Base-by-base conservation (phyloP, 1,284 basidiomycete species). In the Mycena sp. region DNA sequence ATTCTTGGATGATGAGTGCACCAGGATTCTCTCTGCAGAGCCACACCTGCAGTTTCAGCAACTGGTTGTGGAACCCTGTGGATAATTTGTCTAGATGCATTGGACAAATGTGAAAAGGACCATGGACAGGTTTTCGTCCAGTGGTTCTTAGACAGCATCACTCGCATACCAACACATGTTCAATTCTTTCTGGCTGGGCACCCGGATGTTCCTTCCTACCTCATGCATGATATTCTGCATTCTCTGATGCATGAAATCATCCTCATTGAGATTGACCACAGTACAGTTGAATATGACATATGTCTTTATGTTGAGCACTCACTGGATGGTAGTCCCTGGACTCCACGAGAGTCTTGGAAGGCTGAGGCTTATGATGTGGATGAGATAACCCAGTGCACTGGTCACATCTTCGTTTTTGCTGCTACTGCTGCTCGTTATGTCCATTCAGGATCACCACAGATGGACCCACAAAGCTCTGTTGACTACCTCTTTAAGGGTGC, bases 261-360 rank as follows among this genome's bases (percentile, higher is more conserved):
- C 12, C 51, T 69, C 5, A 64, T 64, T 17, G 29, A 51, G 30
- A n/a, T 51, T 0, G 46, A 51, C 21, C 28, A 23, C 12, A 44
- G 61, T 21, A 75, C 76, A 29, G 74, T 79, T 25, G 55, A 35
- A 21, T 66, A 62, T 6, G 79, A 71, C 41, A 69, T 77, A 23
- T 69, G 68, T 32, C 69, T 61, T 59, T 21, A 71, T 78, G 70
- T 64, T 56, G 32, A 56, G 60, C 21, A 70, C 72, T 49, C 68
- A 70, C 35, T 29, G 48, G 44, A 68, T 9, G 37, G 50, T 10
- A 41, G 12, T 19, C 38, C 23, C n/a, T 52, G 50, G 50, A 6
- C 32, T 25, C 37, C 17, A 40, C 35, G 28, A 26, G 37, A 28
- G 21, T n/a, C 35, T 40, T 52, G 50, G 50, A 52, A 26, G 26